Conservation (phyloP, 2,329 filamentous ascomycete genomes). For the Ustulina deusta region DNA sequence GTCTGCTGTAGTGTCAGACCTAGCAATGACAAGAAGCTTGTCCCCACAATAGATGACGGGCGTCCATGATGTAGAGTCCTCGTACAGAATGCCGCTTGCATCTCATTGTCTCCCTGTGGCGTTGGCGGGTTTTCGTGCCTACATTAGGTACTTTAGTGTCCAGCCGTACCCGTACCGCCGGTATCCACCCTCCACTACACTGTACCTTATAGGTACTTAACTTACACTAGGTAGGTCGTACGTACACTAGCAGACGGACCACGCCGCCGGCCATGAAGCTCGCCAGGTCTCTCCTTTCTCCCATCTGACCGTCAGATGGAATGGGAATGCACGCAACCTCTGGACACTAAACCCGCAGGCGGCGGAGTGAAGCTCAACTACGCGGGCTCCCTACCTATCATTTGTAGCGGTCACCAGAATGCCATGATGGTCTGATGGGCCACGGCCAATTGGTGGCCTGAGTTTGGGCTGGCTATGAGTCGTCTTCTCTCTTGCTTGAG, state of each 20-base stretch:
- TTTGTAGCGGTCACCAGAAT: not conserved
- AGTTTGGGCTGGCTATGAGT: not conserved
- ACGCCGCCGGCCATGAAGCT: constrained; percentile 3
- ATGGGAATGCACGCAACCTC: not conserved
- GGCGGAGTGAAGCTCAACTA: not conserved
- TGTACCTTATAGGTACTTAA: not conserved
- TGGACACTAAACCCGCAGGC: constrained; percentile 3
- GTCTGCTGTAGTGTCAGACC: constrained; percentile 1
- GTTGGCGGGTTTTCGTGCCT: constrained; percentile 5
- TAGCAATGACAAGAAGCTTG: not conserved
- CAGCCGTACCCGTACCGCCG: too few relatives aligned
- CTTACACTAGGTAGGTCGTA: too few relatives aligned
- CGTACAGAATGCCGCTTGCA: not conserved
- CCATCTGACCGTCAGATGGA: not conserved
- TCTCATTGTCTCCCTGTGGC: constrained; percentile 18
- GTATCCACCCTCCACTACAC: not conserved
- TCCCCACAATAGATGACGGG: constrained; percentile 17
- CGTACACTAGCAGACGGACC: not conserved
- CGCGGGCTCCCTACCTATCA: constrained; percentile 24
- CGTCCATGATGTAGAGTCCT: constrained; percentile 15
- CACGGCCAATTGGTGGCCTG: constrained; percentile 20
- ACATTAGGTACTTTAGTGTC: constrained; percentile 12
- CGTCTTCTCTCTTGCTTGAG: constrained; percentile 7
- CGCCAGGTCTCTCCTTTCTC: not conserved
- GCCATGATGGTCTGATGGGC: not conserved